A percentile compares a stretch with the other conserved stretches of the same genome.
Conservation (phyloP, 202 grass and related monocot genomes). For the Carex arenaria region DNA sequence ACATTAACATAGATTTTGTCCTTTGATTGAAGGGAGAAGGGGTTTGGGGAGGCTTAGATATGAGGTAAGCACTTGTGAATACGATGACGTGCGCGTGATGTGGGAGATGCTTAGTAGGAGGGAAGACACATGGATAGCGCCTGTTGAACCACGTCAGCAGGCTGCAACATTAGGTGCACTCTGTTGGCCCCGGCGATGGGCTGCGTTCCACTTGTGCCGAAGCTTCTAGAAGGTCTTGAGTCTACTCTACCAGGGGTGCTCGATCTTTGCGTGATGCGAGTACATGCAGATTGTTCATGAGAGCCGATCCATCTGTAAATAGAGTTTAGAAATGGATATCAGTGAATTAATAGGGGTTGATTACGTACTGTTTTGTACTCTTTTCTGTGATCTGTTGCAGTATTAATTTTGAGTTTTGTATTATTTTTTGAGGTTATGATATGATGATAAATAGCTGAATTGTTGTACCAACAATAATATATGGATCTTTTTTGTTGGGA, state of each 20-base stretch:
- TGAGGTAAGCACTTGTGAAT: constrained; percentile 67
- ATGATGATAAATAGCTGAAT: neutral
- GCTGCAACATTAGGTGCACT: neutral
- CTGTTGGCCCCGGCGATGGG: constrained; percentile 4
- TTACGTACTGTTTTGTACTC: neutral
- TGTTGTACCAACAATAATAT: neutral
- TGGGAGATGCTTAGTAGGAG: constrained; percentile 58
- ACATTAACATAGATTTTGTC: neutral
- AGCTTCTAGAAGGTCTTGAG: neutral
- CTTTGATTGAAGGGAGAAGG: neutral
- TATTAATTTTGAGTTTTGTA: neutral
- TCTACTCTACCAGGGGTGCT: neutral
- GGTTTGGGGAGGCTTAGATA: constrained; percentile 43
- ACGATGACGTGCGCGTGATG: constrained; percentile 69
- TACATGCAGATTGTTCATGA: neutral
- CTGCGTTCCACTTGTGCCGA: constrained; percentile 10
- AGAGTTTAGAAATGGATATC: neutral
- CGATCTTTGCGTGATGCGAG: neutral
- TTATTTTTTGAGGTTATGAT: neutral
- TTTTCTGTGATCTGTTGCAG: neutral
- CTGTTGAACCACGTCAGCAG: neutral
- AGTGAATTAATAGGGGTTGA: neutral
- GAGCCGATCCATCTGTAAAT: neutral
- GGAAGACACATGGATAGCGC: neutral
- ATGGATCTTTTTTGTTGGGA: neutral